These are phyloP conservation scores for Blastobotrys ciferrii DNA, from an alignment of 1,139 yeast genomes.

Conservation along the genomic window DNA sequence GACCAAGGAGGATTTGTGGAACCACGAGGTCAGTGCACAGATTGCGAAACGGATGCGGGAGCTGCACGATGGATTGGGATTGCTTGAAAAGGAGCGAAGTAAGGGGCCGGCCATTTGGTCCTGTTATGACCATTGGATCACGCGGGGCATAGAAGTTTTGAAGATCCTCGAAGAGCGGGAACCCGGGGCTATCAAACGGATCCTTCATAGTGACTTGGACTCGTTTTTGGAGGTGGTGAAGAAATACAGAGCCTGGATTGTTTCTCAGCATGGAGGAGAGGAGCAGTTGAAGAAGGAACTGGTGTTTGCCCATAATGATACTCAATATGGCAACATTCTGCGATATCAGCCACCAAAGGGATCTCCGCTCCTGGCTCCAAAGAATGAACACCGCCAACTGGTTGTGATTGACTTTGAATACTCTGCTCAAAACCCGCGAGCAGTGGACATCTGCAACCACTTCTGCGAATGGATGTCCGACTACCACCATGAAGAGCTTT, in stretches of 20 bases:
- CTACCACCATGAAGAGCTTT: slow-evolving; percentile 64
- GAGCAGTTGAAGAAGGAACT: slow-evolving; percentile 47
- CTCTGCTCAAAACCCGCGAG: slow-evolving; percentile 90
- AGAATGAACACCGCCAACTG: slow-evolving; percentile 64
- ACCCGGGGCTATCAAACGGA: slow-evolving; percentile 22
- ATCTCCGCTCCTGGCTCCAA: slow-evolving; percentile 41
- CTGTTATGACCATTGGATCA: slow-evolving; percentile 70
- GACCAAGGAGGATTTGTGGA: slow-evolving; percentile 68
- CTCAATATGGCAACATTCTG: slow-evolving; percentile 87
- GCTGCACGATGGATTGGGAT: slow-evolving; percentile 74
- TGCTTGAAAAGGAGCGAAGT: slow-evolving; percentile 50
- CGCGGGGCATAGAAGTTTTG: slow-evolving; percentile 48
- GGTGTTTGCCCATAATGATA: slow-evolving; percentile 90
- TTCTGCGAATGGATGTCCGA: slow-evolving; percentile 95
- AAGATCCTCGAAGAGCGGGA: slow-evolving; percentile 29
- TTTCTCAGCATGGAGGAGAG: slow-evolving; percentile 47
- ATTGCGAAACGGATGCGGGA: slow-evolving; percentile 97
- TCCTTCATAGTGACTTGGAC: slow-evolving; percentile 46
- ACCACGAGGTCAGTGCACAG: slow-evolving; percentile 73
- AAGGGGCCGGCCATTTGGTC: slow-evolving; percentile 70
- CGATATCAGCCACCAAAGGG: slow-evolving; percentile 44
- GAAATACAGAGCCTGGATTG: slow-evolving; percentile 63
- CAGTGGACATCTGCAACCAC: slow-evolving; percentile 88
- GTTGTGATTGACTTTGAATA: slow-evolving; percentile 97
- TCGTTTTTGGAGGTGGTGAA: slow-evolving; percentile 49